Evolutionary conservation across 768 basidiomycete genomes (phyloP).

Genomic region (Udeniomyces megalosporus): DNA sequence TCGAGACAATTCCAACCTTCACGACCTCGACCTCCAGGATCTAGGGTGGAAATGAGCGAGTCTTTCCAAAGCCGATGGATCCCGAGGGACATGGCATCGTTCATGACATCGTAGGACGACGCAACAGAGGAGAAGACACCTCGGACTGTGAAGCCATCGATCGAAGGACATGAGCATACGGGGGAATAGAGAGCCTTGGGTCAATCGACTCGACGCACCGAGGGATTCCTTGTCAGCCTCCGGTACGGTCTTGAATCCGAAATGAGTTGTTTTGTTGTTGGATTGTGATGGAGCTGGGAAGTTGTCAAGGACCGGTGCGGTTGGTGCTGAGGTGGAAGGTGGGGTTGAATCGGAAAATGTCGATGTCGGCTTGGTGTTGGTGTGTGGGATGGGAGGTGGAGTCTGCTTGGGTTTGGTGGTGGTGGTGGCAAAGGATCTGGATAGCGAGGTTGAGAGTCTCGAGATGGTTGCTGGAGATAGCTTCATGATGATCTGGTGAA

Average conservation of each 20-base stretch:
- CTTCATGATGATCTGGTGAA: too few relatives aligned
- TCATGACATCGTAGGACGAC: constrained; percentile 91
- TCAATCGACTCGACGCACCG: constrained; percentile 21
- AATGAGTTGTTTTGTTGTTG: constrained; percentile 42
- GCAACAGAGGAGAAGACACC: constrained; percentile 92
- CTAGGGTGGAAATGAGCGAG: constrained; percentile 53
- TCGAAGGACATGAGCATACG: not conserved
- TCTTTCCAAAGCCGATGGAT: constrained; percentile 98
- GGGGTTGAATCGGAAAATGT: not conserved
- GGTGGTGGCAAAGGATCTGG: not conserved
- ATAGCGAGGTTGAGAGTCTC: not conserved
- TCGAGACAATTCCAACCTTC: constrained; percentile 60
- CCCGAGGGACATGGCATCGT: constrained; percentile 94
- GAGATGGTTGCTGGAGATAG: not conserved
- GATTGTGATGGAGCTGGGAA: not conserved
- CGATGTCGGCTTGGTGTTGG: not conserved
- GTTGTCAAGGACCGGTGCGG: not conserved
- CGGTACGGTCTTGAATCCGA: constrained; percentile 80
- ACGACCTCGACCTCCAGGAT: constrained; percentile 41
- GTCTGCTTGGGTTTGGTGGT: not conserved
- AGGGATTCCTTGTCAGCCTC: constrained; percentile 74
- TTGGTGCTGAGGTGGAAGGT: not conserved
- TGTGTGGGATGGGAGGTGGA: not conserved
- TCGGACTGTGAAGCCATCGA: constrained; percentile 40
- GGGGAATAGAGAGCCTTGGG: not conserved